phyloP scores from a whole-genome alignment of 768 basidiomycete species.

The Pulveroboletus sp. region DNA sequence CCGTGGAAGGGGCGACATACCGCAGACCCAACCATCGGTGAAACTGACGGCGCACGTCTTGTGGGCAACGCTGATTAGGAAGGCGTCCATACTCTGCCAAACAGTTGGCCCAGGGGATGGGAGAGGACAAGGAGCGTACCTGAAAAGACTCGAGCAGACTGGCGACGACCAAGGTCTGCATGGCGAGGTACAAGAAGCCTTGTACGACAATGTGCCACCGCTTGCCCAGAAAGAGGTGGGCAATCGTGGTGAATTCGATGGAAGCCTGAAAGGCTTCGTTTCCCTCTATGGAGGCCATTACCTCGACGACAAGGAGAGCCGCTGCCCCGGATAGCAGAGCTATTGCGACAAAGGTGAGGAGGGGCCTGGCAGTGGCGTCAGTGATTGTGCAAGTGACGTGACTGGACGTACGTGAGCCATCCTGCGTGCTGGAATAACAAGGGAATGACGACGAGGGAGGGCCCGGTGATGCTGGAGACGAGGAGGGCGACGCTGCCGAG shows the following conservation, averaged over 20 bases:
- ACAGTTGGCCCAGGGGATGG: background rate
- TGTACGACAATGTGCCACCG: constrained; percentile 23
- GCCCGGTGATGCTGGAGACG: constrained; percentile 24
- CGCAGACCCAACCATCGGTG: constrained; percentile 19
- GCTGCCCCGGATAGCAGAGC: constrained; percentile 20
- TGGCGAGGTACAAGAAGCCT: constrained; percentile 16
- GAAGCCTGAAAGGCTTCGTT: constrained; percentile 22
- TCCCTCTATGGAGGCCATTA: constrained; percentile 26
- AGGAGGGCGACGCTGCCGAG: constrained; percentile 25
- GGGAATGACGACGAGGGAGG: constrained; percentile 21
- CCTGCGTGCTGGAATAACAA: constrained; percentile 25
- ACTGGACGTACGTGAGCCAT: constrained; percentile 22
- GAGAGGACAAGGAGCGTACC: constrained; percentile 2
- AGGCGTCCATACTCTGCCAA: constrained; percentile 21
- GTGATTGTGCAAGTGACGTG: background rate
- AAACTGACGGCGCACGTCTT: constrained; percentile 27
- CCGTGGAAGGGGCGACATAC: constrained; percentile 2
- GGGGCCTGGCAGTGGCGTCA: constrained; percentile 6
- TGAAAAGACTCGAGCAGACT: constrained; percentile 26
- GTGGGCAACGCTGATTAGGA: constrained; percentile 22
- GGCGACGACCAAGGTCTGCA: constrained; percentile 21
- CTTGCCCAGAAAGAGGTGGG: constrained; percentile 24
- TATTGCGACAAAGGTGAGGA: constrained; percentile 15
- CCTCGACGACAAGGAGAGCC: constrained; percentile 18
- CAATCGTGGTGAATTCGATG: constrained; percentile 26